Conservation (phyloP, 2,329 filamentous ascomycete species). For the Pestalotiopsis sp. region DNA sequence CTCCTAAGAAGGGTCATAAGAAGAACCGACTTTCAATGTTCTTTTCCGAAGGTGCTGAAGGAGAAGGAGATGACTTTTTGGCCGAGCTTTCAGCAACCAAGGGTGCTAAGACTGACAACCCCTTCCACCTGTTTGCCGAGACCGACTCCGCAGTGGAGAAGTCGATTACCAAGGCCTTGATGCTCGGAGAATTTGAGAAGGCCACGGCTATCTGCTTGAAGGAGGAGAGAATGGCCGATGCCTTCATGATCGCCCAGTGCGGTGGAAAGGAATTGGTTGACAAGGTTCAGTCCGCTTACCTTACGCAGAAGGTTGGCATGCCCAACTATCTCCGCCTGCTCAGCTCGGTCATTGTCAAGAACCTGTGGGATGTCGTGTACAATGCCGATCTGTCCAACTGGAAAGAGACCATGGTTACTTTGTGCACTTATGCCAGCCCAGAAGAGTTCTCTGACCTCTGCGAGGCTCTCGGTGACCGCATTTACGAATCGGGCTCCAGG, state of each 20-base stretch:
- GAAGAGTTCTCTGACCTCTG: slow-evolving; percentile 93
- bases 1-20: slow-evolving; percentile 43
- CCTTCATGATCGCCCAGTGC: slow-evolving; percentile 97
- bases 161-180: slow-evolving; percentile 82
- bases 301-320: slow-evolving; percentile 78
- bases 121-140: slow-evolving; percentile 86
- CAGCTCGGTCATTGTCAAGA: slow-evolving; percentile 91
- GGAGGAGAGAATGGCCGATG: slow-evolving; percentile 90
- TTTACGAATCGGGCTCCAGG: slow-evolving; percentile 75
- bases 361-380: slow-evolving; percentile 96
- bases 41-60: slow-evolving; percentile 71
- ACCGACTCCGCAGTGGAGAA: slow-evolving; percentile 85
- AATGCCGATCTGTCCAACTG: slow-evolving; percentile 92
- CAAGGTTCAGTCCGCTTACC: slow-evolving; percentile 90
- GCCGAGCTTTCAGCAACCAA: slow-evolving; percentile 85
- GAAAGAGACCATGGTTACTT: slow-evolving; percentile 95
- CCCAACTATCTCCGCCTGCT: slow-evolving; percentile 93
- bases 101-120: slow-evolving; percentile 89
- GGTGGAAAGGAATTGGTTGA: slow-evolving; percentile 92
- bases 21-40: slow-evolving; percentile 75
- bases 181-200: slow-evolving; percentile 88
- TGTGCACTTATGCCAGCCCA: slow-evolving; percentile 94
- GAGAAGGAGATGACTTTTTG: slow-evolving; percentile 83
- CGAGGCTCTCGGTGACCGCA: slow-evolving; percentile 89
- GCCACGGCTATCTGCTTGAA: slow-evolving; percentile 87